These are phyloP conservation scores for Phlebiopsis gigantea DNA, from an alignment of 768 basidiomycete species.

Conservation along the genomic window DNA sequence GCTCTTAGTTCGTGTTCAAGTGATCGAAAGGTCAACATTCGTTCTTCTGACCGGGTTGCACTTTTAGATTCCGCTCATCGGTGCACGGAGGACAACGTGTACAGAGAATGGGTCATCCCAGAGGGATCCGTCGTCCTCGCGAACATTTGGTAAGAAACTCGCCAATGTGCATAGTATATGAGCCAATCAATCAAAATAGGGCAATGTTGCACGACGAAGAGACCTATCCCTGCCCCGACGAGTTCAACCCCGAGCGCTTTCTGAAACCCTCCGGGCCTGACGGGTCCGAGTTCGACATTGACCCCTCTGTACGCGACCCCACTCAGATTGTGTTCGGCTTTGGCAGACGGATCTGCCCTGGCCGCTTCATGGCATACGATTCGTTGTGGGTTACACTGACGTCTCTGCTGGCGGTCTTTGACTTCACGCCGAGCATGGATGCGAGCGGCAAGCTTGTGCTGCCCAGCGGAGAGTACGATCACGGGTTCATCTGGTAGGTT, in stretches of 20 bases:
- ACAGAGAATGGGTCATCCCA: constrained; percentile 4
- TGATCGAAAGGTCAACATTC: background rate
- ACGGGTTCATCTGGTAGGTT: background rate
- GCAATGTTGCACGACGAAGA: constrained; percentile 13
- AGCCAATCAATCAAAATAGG: constrained; percentile 2
- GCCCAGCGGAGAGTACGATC: background rate
- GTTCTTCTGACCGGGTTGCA: background rate
- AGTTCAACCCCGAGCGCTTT: constrained; percentile 13
- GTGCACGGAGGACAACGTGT: constrained; percentile 21
- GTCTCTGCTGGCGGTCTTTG: constrained; percentile 18
- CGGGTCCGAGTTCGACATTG: constrained; percentile 4
- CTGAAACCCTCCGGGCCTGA: background rate
- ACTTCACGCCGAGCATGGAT: background rate
- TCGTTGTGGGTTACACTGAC: constrained; percentile 20
- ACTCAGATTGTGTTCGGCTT: constrained; percentile 10
- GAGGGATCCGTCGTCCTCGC: constrained; percentile 1
- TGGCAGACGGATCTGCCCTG: constrained; percentile 21
- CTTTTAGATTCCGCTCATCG: background rate
- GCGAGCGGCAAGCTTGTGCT: background rate
- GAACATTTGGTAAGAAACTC: background rate
- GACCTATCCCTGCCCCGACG: constrained; percentile 12
- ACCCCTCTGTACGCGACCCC: constrained; percentile 9
- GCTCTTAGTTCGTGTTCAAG: background rate
- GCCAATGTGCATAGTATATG: background rate
- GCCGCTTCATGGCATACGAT: constrained; percentile 19